Evolutionary conservation across 306 rosid genomes (phyloP), one percentile per base, ranked within the genome.

Genomic region (Senna siamea): DNA sequence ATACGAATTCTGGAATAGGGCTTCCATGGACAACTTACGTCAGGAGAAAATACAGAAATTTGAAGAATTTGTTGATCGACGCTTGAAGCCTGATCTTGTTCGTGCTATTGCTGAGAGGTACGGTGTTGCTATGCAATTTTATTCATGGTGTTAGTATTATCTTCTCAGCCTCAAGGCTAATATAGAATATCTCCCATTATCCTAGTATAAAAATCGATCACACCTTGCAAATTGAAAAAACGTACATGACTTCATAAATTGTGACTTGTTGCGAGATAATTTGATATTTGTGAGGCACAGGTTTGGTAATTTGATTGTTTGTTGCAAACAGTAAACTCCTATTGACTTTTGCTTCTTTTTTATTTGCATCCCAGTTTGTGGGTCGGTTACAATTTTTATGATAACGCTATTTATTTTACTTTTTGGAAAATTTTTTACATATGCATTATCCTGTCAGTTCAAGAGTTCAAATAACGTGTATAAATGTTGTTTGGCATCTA

Each of bases 61-160:
- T 48, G 99, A 94, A 89, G 96, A 94, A 62, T 92, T 92, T 68
- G 85, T 94, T 19, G 97, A 94, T 65, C 75, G 77, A 53, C 92
- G 96, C 41, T 83, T 94, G 79, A 94, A 94, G 77, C 99, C 99
- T 0, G 93, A 94, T 78, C 96, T 94, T 59, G 82, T 89, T 69
- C 90, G 55, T 46, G 92, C 93, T 66, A 83, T 86, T 15, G 81
- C 85, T 80, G 89, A 90, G 81, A 77, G 99, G 99, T 92, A 86
- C 47, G 10, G 32, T 26, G 43, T 22, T 69, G 13, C 41, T 32
- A 7, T 34, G 15, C 18, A 0, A 9, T 47, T 37, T 44, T 57
- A 19, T 18, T 35, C 20, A 69, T 52, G 37, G 28, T 19, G 44
- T 69, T 52, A 34, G 48, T 15, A 20, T 32, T 23, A 50, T 62